Conservation (phyloP, 257 asterid genomes). For the Lithospermum erythrorhizon region DNA sequence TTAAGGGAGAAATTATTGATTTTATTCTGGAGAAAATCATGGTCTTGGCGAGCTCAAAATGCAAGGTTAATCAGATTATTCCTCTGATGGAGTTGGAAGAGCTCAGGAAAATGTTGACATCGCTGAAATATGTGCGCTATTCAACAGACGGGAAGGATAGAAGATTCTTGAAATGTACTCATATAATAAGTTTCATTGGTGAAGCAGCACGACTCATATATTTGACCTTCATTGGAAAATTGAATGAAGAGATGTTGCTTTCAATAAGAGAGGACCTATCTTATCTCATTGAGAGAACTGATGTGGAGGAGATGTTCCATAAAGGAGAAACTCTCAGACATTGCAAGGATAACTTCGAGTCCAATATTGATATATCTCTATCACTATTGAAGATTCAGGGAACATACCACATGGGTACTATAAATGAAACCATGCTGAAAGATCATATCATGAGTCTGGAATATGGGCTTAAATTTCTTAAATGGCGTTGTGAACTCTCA, state of each 20-base stretch:
- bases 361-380: neutral
- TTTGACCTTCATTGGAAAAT: neutral
- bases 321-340: no score
- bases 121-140: neutral
- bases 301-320: neutral
- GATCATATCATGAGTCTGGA: slow-evolving; percentile 1
- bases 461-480: neutral
- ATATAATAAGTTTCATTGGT: neutral
- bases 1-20: neutral
- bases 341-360: no score
- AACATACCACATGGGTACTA: neutral
- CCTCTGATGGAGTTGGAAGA: neutral
- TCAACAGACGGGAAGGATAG: neutral
- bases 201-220: neutral
- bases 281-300: neutral
- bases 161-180: neutral
- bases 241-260: neutral
- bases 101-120: neutral
- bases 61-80: neutral
- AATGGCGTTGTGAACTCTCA: neutral
- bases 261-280: neutral
- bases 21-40: neutral
- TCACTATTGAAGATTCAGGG: neutral
- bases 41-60: neutral
- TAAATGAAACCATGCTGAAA: neutral